Evolutionary conservation across 192 early-diverging fungal genomes (phyloP), one percentile per base, ranked within the genome.

Genomic region (Backusella australiensis): DNA sequence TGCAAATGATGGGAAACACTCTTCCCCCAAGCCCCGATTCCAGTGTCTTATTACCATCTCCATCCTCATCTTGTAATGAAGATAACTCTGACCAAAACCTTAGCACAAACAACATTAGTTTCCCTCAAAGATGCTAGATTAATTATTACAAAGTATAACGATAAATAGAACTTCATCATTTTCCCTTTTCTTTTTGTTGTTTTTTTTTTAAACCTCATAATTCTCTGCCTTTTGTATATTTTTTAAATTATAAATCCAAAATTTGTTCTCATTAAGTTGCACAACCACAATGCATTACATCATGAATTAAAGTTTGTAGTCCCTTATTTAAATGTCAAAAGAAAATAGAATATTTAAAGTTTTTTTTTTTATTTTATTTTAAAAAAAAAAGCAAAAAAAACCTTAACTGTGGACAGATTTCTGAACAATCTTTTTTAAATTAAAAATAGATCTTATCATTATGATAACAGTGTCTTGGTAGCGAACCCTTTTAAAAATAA

Each of bases 11-110:
- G 23, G 23, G 42, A 44, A 71, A 44, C n/a, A 44, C n/a, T 46
- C 70, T 71, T 46, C 70, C 42, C 19, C 41, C 70, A 17, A 71
- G 70, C 26, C 70, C 70, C 8, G 70, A 44, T 17, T 26, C 70
- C 4, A 71, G 41, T 32, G 15, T 46, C 5, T 8, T 29, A 32
- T 29, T 71, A 32, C 44, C 70, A 23, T 71, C 69, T 12, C 39
- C 69, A n/a, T 29, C 69, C 1, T 71, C 56, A 14, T 63, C 56
- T 9, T 63, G 56, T 63, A 29, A 11, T 26, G 56, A 63, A 63
- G 56, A 63, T 29, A 23, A 26, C 4, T 29, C 56, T 63, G 56
- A 26, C 4, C 56, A 63, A 63, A 63, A 29, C 3, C 26, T 63
- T 23, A 63, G 29, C 29, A 29, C 56, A 29, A 63, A 63, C n/a